These are phyloP conservation scores for Cyclotella choctawhatcheeana DNA, from an alignment of 108 stramenopile genomes.

Conservation along the genomic window DNA sequence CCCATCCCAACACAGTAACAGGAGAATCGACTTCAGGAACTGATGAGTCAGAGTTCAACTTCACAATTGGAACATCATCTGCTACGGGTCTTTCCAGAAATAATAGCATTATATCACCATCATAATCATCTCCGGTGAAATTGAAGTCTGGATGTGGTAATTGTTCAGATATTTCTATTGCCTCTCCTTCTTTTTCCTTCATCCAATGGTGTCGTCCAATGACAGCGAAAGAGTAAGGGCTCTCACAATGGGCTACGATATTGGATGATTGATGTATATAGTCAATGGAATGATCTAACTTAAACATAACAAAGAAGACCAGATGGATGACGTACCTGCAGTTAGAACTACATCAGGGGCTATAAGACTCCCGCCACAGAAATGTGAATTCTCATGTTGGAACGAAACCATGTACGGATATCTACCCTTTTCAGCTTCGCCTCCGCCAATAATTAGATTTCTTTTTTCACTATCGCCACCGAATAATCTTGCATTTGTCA, in stretches of 20 bases:
- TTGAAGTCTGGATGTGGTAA: background rate
- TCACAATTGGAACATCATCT: background rate
- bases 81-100: background rate
- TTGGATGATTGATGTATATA: too few relatives aligned
- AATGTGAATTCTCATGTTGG: background rate
- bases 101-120: background rate
- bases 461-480: background rate
- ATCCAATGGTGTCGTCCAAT: background rate
- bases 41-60: constrained; percentile 39
- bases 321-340: background rate
- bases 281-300: background rate
- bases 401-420: constrained; percentile 4
- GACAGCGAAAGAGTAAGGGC: background rate
- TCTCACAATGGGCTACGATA: constrained; percentile 6
- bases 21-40: constrained; percentile 33
- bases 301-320: background rate
- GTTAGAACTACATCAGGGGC: background rate
- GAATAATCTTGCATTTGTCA: constrained; percentile 2
- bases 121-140: background rate
- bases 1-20: constrained; percentile 62
- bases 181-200: background rate
- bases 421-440: constrained; percentile 9
- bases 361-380: background rate
- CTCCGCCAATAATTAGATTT: background rate
- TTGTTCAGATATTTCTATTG: background rate